phyloP scores from a whole-genome alignment of 2,329 filamentous ascomycete species.

The Cercospora berteroae region DNA sequence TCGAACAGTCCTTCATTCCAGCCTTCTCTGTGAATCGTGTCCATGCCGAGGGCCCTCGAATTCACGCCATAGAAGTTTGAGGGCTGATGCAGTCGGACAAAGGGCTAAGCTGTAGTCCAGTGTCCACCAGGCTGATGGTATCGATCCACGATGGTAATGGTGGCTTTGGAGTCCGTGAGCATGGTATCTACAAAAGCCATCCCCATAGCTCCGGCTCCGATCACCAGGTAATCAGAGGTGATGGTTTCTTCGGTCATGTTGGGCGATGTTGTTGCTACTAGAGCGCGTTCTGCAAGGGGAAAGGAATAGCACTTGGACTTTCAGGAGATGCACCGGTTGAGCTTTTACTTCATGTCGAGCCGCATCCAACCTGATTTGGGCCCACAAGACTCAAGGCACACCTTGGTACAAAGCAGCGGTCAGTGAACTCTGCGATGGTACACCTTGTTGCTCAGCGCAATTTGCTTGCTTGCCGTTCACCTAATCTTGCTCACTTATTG shows the following conservation, averaged over 20 bases:
- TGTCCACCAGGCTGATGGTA: constrained; percentile 25
- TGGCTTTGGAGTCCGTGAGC: neutral
- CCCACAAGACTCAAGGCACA: neutral
- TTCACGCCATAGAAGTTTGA: constrained; percentile 28
- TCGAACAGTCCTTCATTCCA: constrained; percentile 25
- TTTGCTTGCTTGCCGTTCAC: neutral
- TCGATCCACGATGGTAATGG: neutral
- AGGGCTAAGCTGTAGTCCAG: constrained; percentile 27
- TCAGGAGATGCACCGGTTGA: neutral
- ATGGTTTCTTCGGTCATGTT: neutral
- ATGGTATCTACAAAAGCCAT: neutral
- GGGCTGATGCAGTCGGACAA: constrained; percentile 26
- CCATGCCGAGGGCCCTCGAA: constrained; percentile 18
- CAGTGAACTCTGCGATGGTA: neutral
- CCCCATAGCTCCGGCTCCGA: neutral
- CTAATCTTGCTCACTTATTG: neutral
- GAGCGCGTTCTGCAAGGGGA: neutral
- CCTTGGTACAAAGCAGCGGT: neutral
- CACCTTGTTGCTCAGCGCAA: neutral
- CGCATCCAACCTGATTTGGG: neutral
- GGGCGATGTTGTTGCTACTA: neutral
- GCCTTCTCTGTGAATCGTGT: constrained; percentile 21
- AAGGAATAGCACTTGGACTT: neutral
- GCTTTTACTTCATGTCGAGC: neutral
- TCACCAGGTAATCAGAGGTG: neutral